A percentile compares a stretch with the other conserved stretches of the same genome.
These are phyloP conservation scores for Phytophthora foliorum DNA, from an alignment of 352 stramenopile genomes.

Conservation along the genomic window DNA sequence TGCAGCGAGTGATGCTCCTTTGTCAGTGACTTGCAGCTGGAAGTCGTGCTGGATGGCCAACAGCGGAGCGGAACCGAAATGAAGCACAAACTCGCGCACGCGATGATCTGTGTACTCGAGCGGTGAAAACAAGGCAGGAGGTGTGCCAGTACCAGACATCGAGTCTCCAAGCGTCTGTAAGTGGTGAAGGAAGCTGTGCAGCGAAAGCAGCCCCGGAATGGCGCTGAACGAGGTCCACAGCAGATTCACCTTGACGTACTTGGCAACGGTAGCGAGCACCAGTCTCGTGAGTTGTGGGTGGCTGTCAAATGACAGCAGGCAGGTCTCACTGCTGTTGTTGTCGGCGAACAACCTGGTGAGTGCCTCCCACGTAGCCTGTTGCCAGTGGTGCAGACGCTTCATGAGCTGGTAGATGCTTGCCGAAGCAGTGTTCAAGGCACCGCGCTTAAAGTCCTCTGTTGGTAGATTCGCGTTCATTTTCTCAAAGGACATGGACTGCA, in stretches of 20 bases:
- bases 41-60: slow-evolving; percentile 71
- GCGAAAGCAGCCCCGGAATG: slow-evolving; percentile 54
- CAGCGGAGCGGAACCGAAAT: slow-evolving; percentile 64
- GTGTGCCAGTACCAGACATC: neutral
- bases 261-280: slow-evolving; percentile 59
- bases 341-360: slow-evolving; percentile 55
- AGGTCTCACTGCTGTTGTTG: slow-evolving; percentile 22
- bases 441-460: slow-evolving; percentile 11
- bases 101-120: slow-evolving; percentile 50
- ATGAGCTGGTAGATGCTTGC: slow-evolving; percentile 64
- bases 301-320: slow-evolving; percentile 56
- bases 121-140: slow-evolving; percentile 32
- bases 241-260: slow-evolving; percentile 72
- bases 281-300: slow-evolving; percentile 62
- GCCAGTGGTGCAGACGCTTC: slow-evolving; percentile 74
- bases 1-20: slow-evolving; percentile 36
- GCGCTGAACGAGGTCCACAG: slow-evolving; percentile 61
- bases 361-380: slow-evolving; percentile 60
- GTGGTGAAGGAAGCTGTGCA: slow-evolving; percentile 55
- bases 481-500: slow-evolving; percentile 33
- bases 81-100: slow-evolving; percentile 66
- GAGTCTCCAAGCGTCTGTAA: slow-evolving; percentile 8
- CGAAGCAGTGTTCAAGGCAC: slow-evolving; percentile 35
- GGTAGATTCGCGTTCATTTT: slow-evolving; percentile 34
- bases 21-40: slow-evolving; percentile 43